phyloP scores from a whole-genome alignment of 805 yeast species.

The Zygosaccharomyces gambellarensis region DNA sequence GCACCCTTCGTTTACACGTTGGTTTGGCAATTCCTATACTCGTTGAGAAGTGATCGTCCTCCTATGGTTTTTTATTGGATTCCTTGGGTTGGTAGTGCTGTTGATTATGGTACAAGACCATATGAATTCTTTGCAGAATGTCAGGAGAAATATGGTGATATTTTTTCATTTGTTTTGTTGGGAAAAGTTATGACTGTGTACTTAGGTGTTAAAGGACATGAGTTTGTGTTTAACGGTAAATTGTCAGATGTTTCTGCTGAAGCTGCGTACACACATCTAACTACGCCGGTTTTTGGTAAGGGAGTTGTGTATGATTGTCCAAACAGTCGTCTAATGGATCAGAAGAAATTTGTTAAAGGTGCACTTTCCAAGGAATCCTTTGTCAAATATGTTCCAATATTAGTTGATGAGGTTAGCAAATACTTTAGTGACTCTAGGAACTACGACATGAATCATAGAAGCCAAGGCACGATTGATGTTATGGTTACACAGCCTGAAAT shows the following conservation, averaged over 20 bases:
- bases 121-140: conserved; percentile 80
- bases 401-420: conserved; percentile 66
- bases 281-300: conserved; percentile 98
- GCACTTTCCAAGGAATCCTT: conserved; percentile 85
- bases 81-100: conserved; percentile 94
- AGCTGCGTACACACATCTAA: conserved; percentile 89
- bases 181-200: conserved; percentile 95
- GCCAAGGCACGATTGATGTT: conserved; percentile 56
- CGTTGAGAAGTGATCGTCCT: conserved; percentile 74
- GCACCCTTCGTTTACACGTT: conserved; percentile 62
- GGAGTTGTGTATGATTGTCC: conserved; percentile 98
- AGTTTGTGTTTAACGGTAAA: conserved; percentile 88
- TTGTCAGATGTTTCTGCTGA: conserved; percentile 89
- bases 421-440: conserved; percentile 54
- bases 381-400: conserved; percentile 79
- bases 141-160: conserved; percentile 83
- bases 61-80: conserved; percentile 90
- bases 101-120: conserved; percentile 87
- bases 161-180: conserved; percentile 80
- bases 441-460: conserved; percentile 39
- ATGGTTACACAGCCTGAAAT: conserved; percentile 87
- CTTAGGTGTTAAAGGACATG: conserved; percentile 96
- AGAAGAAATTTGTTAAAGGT: conserved; percentile 90
- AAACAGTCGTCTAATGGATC: conserved; percentile 91
- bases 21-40: conserved; percentile 61